Conservation (phyloP, 225 moss, liverwort and hornwort genomes). For the Physcomitrellopsis africana region DNA sequence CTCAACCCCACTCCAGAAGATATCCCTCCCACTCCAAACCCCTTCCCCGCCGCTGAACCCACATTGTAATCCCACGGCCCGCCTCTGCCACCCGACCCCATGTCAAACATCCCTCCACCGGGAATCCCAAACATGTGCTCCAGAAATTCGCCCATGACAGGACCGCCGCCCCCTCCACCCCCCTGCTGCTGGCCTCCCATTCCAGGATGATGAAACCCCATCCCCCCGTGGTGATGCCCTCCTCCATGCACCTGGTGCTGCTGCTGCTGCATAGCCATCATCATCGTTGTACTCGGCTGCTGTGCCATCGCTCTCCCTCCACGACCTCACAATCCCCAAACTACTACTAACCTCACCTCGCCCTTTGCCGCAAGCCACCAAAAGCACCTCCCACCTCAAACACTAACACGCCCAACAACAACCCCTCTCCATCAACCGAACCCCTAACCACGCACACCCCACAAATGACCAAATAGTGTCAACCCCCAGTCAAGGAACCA, state of each 20-base stretch:
- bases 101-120: constrained; percentile 44
- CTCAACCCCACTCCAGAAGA: constrained; percentile 29
- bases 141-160: constrained; percentile 56
- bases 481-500: not conserved
- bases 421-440: not conserved
- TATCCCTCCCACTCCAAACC: constrained; percentile 45
- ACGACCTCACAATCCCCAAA: not conserved
- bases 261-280: constrained; percentile 64
- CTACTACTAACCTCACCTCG: not conserved
- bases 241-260: constrained; percentile 32
- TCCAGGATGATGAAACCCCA: constrained; percentile 52
- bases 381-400: not conserved
- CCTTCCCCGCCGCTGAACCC: constrained; percentile 35
- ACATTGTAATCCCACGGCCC: constrained; percentile 59
- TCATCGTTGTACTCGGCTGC: constrained; percentile 60
- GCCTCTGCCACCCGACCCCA: constrained; percentile 22
- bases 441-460: not conserved
- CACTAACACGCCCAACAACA: not conserved
- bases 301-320: constrained; percentile 40
- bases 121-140: constrained; percentile 57
- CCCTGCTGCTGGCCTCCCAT: constrained; percentile 16
- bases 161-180: constrained; percentile 23
- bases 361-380: not conserved
- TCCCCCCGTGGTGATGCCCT: constrained; percentile 40
- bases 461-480: not conserved